These are phyloP conservation scores for Skeletonema menzelii DNA, from an alignment of 108 stramenopile species.

Conservation along the genomic window DNA sequence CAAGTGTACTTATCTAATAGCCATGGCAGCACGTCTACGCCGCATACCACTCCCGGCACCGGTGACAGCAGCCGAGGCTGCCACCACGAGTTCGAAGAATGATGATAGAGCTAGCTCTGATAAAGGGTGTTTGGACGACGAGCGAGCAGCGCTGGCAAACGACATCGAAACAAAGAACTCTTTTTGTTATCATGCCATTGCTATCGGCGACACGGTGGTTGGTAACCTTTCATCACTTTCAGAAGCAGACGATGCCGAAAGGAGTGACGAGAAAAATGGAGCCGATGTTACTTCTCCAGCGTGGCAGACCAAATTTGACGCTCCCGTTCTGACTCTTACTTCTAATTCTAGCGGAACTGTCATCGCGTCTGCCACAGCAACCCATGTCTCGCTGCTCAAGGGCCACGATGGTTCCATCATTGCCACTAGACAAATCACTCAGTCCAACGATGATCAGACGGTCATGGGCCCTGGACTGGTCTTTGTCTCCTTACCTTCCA, in stretches of 20 bases:
- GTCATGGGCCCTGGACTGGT: neutral
- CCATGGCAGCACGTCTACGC: neutral
- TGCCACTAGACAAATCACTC: slow-evolving; percentile 56
- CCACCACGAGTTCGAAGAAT: neutral
- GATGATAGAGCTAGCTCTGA: neutral
- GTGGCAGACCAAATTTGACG: slow-evolving; percentile 43
- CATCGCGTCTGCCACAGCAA: slow-evolving; percentile 59
- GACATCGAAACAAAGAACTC: slow-evolving; percentile 3
- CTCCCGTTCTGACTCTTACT: slow-evolving; percentile 39
- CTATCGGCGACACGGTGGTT: slow-evolving; percentile 20
- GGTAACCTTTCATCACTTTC: slow-evolving; percentile 3
- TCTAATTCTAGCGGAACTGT: slow-evolving; percentile 61
- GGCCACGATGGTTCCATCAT: slow-evolving; percentile 64
- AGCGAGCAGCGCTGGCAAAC: neutral
- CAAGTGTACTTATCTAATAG: neutral
- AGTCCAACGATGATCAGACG: slow-evolving; percentile 1
- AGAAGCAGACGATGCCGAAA: neutral
- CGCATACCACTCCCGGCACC: neutral
- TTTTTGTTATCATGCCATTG: slow-evolving; percentile 23
- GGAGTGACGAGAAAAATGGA: neutral
- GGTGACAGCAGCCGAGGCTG: neutral
- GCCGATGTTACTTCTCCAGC: neutral
- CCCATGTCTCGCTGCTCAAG: slow-evolving; percentile 57
- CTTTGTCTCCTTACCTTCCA: slow-evolving; percentile 8
- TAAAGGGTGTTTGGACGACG: neutral